Evolutionary conservation across 1,139 yeast species (phyloP).

Genomic region (Geotrichum candidum): DNA sequence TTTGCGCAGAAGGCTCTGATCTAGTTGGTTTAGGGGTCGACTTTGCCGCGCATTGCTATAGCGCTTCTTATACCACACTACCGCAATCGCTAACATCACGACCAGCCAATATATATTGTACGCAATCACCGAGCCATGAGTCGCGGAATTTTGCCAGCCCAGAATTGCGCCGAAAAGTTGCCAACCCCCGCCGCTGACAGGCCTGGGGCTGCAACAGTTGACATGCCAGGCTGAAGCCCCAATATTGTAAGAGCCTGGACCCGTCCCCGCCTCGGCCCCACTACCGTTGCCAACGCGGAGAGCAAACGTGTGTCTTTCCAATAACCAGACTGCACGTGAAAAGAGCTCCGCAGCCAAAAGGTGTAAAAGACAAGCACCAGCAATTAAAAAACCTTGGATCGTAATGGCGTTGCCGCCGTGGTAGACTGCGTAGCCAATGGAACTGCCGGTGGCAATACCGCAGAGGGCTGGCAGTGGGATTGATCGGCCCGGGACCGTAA

Average conservation of each 20-base stretch:
- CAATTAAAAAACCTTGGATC: conserved; percentile 69
- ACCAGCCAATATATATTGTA: conserved; percentile 80
- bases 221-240: conserved; percentile 80
- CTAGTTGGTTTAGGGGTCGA: background rate
- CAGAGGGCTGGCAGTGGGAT: conserved; percentile 79
- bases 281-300: conserved; percentile 67
- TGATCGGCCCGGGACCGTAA: conserved; percentile 41
- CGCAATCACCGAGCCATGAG: conserved; percentile 77
- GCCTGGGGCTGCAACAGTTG: conserved; percentile 89
- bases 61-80: no score
- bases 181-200: conserved; percentile 67
- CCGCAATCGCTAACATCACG: conserved; percentile 32
- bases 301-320: conserved; percentile 61
- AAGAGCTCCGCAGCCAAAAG: conserved; percentile 83
- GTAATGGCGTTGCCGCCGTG: conserved; percentile 59
- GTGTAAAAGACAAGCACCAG: conserved; percentile 76
- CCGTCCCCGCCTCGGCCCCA: conserved; percentile 82
- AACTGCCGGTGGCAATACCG: conserved; percentile 68
- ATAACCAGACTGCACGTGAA: conserved; percentile 85
- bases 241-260: conserved; percentile 87
- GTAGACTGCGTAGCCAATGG: conserved; percentile 63
- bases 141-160: conserved; percentile 92
- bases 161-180: conserved; percentile 80
- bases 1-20: conserved; percentile 18
- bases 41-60: background rate